Conservation (phyloP, 1,139 yeast species). For the Candida sp. region DNA sequence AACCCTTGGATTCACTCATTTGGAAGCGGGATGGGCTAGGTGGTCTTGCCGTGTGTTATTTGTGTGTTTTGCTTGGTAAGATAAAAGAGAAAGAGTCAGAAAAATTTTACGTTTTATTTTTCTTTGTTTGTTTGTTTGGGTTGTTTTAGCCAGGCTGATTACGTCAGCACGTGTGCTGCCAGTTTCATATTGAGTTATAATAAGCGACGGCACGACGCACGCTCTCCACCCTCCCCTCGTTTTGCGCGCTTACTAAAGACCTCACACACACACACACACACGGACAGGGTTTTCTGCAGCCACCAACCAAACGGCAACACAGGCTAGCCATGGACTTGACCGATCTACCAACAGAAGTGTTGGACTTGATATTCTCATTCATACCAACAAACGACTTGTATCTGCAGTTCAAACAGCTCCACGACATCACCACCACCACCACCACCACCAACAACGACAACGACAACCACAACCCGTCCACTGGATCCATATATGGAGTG, state of each 20-base stretch:
- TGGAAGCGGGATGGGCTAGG: not conserved
- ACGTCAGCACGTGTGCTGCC: not conserved
- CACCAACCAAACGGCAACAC: not conserved
- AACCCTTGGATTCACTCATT: conserved; percentile 1
- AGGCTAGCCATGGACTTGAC: not conserved
- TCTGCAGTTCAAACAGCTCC: not conserved
- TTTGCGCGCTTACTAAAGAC: not conserved
- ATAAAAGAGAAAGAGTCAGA: not conserved
- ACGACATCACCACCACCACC: not conserved
- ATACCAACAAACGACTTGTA: conserved; percentile 4
- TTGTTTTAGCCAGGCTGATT: not conserved
- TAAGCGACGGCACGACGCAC: no score
- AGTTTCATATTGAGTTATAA: not conserved
- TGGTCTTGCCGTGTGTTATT: not conserved
- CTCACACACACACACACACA: not conserved
- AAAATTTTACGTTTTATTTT: conserved; percentile 1
- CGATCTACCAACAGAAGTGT: conserved; percentile 5
- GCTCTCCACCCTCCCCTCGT: not conserved
- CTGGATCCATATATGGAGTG: not conserved
- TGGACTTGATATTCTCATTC: conserved; percentile 6
- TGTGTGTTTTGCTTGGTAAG: not conserved
- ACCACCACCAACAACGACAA: no score
- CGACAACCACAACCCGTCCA: not conserved
- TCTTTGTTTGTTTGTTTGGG: no score
- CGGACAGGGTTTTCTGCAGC: not conserved